These are phyloP conservation scores for Dipodascus albidus DNA, from an alignment of 805 yeast species.

Conservation along the genomic window DNA sequence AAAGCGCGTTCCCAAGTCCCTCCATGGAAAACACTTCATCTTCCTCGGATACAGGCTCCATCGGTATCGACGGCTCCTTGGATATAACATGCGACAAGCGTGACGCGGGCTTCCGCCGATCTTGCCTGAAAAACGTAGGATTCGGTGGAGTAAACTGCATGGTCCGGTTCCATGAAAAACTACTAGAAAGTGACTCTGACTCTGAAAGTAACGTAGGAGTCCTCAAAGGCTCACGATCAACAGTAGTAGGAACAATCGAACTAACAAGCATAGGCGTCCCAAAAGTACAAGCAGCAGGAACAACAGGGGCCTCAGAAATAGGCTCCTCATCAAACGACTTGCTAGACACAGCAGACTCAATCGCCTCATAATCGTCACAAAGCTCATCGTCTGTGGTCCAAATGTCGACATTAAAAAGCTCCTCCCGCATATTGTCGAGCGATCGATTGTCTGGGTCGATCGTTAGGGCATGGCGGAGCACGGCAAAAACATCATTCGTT, in stretches of 20 bases:
- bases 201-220: constrained; percentile 19
- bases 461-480: constrained; percentile 62
- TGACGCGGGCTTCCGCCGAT: constrained; percentile 6
- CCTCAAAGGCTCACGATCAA: constrained; percentile 22
- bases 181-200: constrained; percentile 4
- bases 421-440: constrained; percentile 45
- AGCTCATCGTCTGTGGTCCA: constrained; percentile 79
- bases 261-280: neutral
- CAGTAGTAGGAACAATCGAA: constrained; percentile 17
- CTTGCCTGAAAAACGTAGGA: constrained; percentile 4
- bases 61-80: constrained; percentile 3
- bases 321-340: constrained; percentile 9
- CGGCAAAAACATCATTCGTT: constrained; percentile 80
- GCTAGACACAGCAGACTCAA: constrained; percentile 14
- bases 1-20: neutral
- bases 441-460: constrained; percentile 83
- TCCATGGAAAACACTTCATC: constrained; percentile 17
- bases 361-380: constrained; percentile 36
- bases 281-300: constrained; percentile 16
- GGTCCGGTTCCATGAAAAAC: constrained; percentile 17
- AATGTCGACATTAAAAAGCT: constrained; percentile 45
- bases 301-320: constrained; percentile 11
- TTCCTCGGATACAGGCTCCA: constrained; percentile 9
- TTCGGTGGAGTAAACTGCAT: constrained; percentile 23
- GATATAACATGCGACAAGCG: constrained; percentile 6